Evolutionary conservation across 2,329 filamentous ascomycete genomes (phyloP).

Genomic region (Aphanocladium album): DNA sequence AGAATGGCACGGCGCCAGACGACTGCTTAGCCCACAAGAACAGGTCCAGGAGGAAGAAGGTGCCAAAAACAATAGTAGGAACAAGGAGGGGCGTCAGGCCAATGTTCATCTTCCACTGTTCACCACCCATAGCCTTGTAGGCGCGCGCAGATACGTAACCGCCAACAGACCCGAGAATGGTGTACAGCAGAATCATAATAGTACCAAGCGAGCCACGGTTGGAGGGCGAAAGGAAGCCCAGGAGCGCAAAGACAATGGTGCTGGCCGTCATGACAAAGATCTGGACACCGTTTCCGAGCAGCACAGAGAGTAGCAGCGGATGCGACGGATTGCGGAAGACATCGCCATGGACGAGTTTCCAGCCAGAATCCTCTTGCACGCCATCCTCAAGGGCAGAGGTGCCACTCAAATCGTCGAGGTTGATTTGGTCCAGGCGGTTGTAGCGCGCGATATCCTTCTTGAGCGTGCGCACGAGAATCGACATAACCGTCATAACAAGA

Average conservation of each 20-base stretch:
- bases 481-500: slow-evolving; percentile 83
- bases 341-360: slow-evolving; percentile 97
- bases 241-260: slow-evolving; percentile 86
- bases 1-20: slow-evolving; percentile 90
- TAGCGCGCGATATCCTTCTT: slow-evolving; percentile 95
- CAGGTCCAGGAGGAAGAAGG: slow-evolving; percentile 91
- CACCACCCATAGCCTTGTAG: slow-evolving; percentile 93
- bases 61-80: slow-evolving; percentile 76
- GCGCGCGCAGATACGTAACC: slow-evolving; percentile 83
- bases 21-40: slow-evolving; percentile 94
- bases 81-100: slow-evolving; percentile 79
- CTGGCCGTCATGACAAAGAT: slow-evolving; percentile 96
- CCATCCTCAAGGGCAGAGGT: slow-evolving; percentile 80
- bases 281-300: slow-evolving; percentile 91
- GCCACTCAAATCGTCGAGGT: slow-evolving; percentile 80
- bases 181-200: slow-evolving; percentile 90
- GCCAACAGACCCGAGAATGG: slow-evolving; percentile 84
- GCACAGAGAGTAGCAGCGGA: slow-evolving; percentile 76
- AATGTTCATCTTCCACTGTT: slow-evolving; percentile 93
- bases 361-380: slow-evolving; percentile 94
- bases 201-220: slow-evolving; percentile 93
- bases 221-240: slow-evolving; percentile 92
- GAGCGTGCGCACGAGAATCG: slow-evolving; percentile 82
- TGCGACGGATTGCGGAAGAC: slow-evolving; percentile 86
- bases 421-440: slow-evolving; percentile 88